Conservation (phyloP, 1,284 basidiomycete genomes). For the Volvariella surrecta region DNA sequence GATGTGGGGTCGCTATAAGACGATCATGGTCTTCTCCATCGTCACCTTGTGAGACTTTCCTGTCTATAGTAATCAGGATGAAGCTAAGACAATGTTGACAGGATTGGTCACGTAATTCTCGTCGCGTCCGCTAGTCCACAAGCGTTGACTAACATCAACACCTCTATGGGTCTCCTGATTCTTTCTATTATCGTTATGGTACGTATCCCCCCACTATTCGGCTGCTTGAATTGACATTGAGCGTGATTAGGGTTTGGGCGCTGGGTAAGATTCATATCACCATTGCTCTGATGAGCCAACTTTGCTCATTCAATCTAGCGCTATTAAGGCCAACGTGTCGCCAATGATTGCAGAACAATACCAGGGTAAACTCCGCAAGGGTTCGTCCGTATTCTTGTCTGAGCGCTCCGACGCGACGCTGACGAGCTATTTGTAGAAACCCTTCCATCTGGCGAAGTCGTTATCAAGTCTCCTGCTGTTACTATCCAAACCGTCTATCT, state of each 20-base stretch:
- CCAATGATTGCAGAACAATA: conserved; percentile 56
- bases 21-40: conserved; percentile 40
- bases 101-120: conserved; percentile 34
- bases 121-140: conserved; percentile 29
- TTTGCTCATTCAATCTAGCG: conserved; percentile 4
- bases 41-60: conserved; percentile 26
- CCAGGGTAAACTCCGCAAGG: conserved; percentile 34
- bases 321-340: conserved; percentile 50
- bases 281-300: conserved; percentile 4
- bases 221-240: background rate
- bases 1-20: conserved; percentile 52
- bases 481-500: conserved; percentile 44
- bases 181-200: conserved; percentile 36
- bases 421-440: conserved; percentile 18
- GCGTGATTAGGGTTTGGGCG: conserved; percentile 18
- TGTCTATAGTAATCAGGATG: conserved; percentile 1
- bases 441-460: conserved; percentile 45
- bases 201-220: conserved; percentile 19
- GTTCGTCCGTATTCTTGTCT: conserved; percentile 12
- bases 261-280: conserved; percentile 9
- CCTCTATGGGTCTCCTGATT: conserved; percentile 28
- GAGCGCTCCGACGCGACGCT: background rate
- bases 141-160: conserved; percentile 21
- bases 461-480: conserved; percentile 53
- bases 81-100: conserved; percentile 9